Evolutionary conservation across 441 rosid genomes (phyloP).

Genomic region (Aleurites moluccanus): DNA sequence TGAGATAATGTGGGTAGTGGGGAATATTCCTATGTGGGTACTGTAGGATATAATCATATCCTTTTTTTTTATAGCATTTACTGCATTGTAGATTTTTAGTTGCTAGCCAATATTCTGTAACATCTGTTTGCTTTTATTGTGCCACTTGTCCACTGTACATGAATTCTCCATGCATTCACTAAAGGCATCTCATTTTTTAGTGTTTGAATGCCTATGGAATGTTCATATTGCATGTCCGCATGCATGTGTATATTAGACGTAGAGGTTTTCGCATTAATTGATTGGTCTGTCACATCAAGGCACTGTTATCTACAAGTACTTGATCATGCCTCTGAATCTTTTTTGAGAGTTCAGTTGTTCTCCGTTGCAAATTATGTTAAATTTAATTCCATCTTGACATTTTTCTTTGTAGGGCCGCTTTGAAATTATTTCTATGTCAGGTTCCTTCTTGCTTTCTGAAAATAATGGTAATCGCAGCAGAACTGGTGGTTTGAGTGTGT

Average conservation of each 20-base stretch:
- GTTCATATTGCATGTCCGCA: not conserved
- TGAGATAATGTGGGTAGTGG: not conserved
- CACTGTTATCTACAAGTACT: not conserved
- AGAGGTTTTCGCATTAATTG: not conserved
- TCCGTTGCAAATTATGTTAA: not conserved
- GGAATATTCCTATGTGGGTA: not conserved
- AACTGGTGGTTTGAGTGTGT: slow-evolving; percentile 64
- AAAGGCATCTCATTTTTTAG: not conserved
- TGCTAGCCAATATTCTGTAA: not conserved
- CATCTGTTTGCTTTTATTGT: not conserved
- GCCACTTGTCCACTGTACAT: not conserved
- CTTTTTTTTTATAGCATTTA: not conserved
- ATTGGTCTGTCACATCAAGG: not conserved
- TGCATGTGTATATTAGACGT: not conserved
- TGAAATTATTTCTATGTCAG: slow-evolving; percentile 87
- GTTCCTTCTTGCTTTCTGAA: slow-evolving; percentile 66
- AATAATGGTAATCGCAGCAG: slow-evolving; percentile 49
- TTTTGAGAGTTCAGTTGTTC: not conserved
- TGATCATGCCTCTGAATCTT: not conserved
- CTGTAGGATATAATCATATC: not conserved
- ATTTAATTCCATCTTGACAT: slow-evolving; percentile 1
- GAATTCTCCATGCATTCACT: too few species aligned
- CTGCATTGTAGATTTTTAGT: too few species aligned
- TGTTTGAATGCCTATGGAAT: not conserved
- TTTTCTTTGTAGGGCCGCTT: slow-evolving; percentile 69